phyloP scores from a whole-genome alignment of 306 rosid species.

The Luffa aegyptiaca region DNA sequence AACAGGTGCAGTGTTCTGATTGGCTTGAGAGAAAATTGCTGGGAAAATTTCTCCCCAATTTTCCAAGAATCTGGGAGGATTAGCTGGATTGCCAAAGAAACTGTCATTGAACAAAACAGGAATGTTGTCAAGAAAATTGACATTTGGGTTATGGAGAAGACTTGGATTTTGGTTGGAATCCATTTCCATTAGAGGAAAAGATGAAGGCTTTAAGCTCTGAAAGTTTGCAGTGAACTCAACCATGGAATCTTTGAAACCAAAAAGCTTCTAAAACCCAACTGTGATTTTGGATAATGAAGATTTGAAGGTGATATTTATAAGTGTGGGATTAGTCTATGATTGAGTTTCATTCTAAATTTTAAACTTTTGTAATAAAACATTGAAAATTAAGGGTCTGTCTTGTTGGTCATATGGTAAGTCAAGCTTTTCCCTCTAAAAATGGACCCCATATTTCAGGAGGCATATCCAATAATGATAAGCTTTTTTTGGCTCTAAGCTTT shows the following conservation, averaged over 20 bases:
- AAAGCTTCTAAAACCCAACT: not conserved
- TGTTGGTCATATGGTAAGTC: not conserved
- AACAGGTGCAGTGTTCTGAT: constrained; percentile 14
- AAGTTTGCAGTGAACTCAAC: constrained; percentile 59
- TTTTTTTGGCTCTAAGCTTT: not conserved
- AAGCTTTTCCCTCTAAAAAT: not conserved
- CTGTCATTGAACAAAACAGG: constrained; percentile 41
- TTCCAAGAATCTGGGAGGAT: constrained; percentile 32
- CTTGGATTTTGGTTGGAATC: constrained; percentile 43
- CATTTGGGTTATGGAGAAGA: constrained; percentile 11
- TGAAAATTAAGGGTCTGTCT: not conserved
- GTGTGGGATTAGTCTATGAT: not conserved
- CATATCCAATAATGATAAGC: constrained; percentile 6
- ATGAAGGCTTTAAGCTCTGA: constrained; percentile 43
- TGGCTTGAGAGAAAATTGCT: constrained; percentile 18
- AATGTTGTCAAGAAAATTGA: constrained; percentile 39
- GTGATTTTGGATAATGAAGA: constrained; percentile 11
- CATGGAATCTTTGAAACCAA: constrained; percentile 23
- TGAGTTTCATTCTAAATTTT: not conserved
- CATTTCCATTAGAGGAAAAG: constrained; percentile 47
- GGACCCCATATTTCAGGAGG: constrained; percentile 7
- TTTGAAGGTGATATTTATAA: constrained; percentile 7
- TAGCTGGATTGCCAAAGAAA: constrained; percentile 31
- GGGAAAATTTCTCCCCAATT: constrained; percentile 40
- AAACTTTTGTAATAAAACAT: not conserved